phyloP scores from a whole-genome alignment of 495 filamentous ascomycete genomes.

The Penicillium macrosclerotiorum region DNA sequence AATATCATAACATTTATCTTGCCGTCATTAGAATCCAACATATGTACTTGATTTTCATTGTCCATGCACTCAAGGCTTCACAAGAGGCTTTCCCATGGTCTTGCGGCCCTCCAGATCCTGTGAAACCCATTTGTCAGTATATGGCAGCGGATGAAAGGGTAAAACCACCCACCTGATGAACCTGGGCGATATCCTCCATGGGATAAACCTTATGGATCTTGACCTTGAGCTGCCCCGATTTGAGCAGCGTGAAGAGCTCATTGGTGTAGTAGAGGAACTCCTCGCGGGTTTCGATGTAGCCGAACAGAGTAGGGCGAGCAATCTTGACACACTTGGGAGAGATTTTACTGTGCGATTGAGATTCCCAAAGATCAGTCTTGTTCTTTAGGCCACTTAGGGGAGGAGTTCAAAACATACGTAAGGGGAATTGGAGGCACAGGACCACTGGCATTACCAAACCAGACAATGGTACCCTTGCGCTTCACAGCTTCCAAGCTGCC shows the following conservation, averaged over 20 bases:
- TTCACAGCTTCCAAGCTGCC: constrained; percentile 72
- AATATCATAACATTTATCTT: background rate
- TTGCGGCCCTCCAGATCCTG: constrained; percentile 78
- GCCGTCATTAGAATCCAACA: background rate
- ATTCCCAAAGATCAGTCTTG: constrained; percentile 4
- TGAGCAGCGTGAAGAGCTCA: constrained; percentile 73
- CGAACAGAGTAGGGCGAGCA: constrained; percentile 68
- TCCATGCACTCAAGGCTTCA: constrained; percentile 29
- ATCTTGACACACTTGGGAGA: constrained; percentile 78
- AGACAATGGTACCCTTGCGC: constrained; percentile 79
- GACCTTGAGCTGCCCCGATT: constrained; percentile 65
- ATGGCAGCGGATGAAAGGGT: background rate
- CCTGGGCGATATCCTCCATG: constrained; percentile 70
- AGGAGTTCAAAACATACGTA: constrained; percentile 37
- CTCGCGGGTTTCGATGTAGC: constrained; percentile 72
- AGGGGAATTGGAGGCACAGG: constrained; percentile 74
- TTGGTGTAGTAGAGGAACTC: constrained; percentile 70
- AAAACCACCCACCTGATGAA: constrained; percentile 55
- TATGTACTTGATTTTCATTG: background rate
- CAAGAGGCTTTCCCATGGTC: constrained; percentile 72
- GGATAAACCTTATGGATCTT: constrained; percentile 80
- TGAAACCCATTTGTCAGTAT: constrained; percentile 7
- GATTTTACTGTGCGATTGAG: constrained; percentile 48
- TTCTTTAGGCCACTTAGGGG: background rate
- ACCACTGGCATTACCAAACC: constrained; percentile 88